Base-by-base conservation (phyloP, 176 grass and related monocot genomes). In the Zoysia japonica region DNA sequence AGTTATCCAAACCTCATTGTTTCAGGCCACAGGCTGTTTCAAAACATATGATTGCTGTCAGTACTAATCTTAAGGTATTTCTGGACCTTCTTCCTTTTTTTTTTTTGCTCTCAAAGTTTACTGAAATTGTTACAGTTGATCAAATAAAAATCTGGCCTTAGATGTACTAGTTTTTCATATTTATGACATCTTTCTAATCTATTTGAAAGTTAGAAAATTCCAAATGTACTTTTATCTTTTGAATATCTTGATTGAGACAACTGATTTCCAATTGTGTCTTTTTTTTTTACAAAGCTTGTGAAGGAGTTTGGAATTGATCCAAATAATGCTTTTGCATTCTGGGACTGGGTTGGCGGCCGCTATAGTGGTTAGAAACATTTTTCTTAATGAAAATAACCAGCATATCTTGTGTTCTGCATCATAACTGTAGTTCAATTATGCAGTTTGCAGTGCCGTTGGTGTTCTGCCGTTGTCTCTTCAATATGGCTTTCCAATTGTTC, bases 11-110 rank as follows among this genome's bases (percentile, higher is more conserved):
- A 49, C 38, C 61, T 54, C 14, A 3, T 82, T 78, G 38, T 83
- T 88, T 81, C 76, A 99, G 96, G 78, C 74, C 81, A 17, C 75
- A 93, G 64, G 96, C 96, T 78, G 92, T 95, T 87, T 84, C 90
- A 61, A 99, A 99, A 68, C 96, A 99, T 82, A 99, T 99, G 96
- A 91, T 99, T 65, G 96, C 96, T 84, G 96, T 99, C 68, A 99
- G 96, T 68, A 99, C 96, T 68, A 95, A 97, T 88, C 89, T 97
- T 62, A 76, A 86, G 87, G 94, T 93, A 97, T 40, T 57, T 68
- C n/a, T 67, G 9, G 0, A 71, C 4, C 15, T 75, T 75, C 41
- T 16, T 47, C 6, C 5, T 47, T 47, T 47, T 3, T 47, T 47
- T 16, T 80, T 61, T 6, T 7, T 47, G 45, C 45, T 47, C 5